Percentiles rank a stretch among this genome's conserved stretches.
Conservation (phyloP, 1,284 basidiomycete genomes). For the Erythrobasidium hasegawianum region DNA sequence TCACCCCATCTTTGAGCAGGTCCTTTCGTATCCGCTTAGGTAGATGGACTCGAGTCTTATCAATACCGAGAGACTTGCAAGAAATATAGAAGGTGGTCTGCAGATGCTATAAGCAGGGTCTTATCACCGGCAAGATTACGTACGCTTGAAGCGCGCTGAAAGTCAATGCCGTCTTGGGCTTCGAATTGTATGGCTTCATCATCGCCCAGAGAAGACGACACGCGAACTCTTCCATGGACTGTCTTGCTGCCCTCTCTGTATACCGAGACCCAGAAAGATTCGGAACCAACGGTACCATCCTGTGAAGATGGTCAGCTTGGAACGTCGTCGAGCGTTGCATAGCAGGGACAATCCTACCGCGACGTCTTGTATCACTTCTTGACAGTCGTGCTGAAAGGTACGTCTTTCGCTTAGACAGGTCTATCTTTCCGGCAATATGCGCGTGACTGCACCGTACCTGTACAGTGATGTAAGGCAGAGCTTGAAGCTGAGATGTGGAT, state of each 20-base stretch:
- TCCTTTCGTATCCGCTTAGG: conserved; percentile 15
- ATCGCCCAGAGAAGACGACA: conserved; percentile 45
- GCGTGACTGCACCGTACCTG: conserved; percentile 14
- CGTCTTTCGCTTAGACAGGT: not conserved
- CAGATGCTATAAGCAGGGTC: not conserved
- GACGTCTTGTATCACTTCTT: conserved; percentile 29
- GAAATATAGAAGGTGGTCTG: conserved; percentile 12
- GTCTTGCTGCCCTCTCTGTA: conserved; percentile 56
- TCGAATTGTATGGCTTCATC: conserved; percentile 38
- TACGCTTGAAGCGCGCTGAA: conserved; percentile 24
- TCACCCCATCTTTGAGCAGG: conserved; percentile 19
- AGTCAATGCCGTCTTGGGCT: conserved; percentile 43
- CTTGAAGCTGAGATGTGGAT: not conserved
- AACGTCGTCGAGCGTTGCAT: not conserved
- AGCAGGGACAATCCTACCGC: not conserved
- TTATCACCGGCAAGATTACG: not conserved
- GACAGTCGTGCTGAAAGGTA: conserved; percentile 18
- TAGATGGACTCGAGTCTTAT: conserved; percentile 12
- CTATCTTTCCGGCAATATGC: not conserved
- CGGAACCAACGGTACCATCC: conserved; percentile 50
- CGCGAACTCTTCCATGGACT: conserved; percentile 60
- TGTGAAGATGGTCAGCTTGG: not conserved
- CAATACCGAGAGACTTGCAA: conserved; percentile 13
- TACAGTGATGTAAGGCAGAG: conserved; percentile 30
- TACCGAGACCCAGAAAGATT: conserved; percentile 68